Percentiles rank a stretch among this genome's conserved stretches.
Evolutionary conservation across 2,329 filamentous ascomycete species (phyloP).

Genomic region (Tolypocladium paradoxum): DNA sequence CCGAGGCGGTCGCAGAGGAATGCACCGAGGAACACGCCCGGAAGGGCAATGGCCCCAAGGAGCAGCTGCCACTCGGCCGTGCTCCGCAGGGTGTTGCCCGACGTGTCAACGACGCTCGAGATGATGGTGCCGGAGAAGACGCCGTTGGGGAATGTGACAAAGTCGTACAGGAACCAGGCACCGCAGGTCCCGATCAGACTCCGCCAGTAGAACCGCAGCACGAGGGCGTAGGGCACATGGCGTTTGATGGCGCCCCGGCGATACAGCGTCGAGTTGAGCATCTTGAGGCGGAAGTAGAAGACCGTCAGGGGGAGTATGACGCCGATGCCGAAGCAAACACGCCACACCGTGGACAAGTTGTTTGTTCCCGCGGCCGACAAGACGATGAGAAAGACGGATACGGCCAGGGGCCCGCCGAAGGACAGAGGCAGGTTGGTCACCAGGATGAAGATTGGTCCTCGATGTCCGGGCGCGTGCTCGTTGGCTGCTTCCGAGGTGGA

Average conservation of each 20-base stretch:
- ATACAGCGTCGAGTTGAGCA: slow-evolving; percentile 40
- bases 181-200: slow-evolving; percentile 39
- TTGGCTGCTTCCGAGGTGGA: slow-evolving; percentile 37
- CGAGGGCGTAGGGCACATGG: slow-evolving; percentile 36
- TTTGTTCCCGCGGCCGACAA: slow-evolving; percentile 23
- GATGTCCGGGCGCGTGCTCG: slow-evolving; percentile 26
- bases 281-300: slow-evolving; percentile 44
- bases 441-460: slow-evolving; percentile 32
- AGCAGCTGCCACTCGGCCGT: slow-evolving; percentile 39
- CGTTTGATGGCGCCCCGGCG: slow-evolving; percentile 41
- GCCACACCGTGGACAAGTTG: slow-evolving; percentile 31
- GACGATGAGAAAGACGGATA: slow-evolving; percentile 35
- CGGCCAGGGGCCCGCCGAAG: slow-evolving; percentile 24
- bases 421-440: slow-evolving; percentile 29
- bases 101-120: slow-evolving; percentile 22
- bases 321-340: slow-evolving; percentile 37
- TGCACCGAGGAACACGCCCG: slow-evolving; percentile 38
- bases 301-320: slow-evolving; percentile 39
- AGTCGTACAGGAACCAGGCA: slow-evolving; percentile 45
- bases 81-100: slow-evolving; percentile 22
- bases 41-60: slow-evolving; percentile 30
- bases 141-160: slow-evolving; percentile 36
- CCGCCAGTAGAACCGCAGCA: slow-evolving; percentile 44
- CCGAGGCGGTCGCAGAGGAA: slow-evolving; percentile 35
- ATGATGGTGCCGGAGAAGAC: slow-evolving; percentile 35